phyloP scores from a whole-genome alignment of 805 yeast genomes.

The Candida ponderosae region DNA sequence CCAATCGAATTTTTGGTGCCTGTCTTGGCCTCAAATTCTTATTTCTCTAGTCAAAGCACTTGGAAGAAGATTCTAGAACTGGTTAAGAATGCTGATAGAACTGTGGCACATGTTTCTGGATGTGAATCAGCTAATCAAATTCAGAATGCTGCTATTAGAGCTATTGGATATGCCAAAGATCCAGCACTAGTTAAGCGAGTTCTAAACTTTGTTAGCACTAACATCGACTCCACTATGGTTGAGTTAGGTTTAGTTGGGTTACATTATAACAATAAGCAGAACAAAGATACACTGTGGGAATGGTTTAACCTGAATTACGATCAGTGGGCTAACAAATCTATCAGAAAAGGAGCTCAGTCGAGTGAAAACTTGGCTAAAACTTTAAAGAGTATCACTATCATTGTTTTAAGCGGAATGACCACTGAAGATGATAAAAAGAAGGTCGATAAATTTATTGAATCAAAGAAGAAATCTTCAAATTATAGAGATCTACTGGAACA shows the following conservation, averaged over 20 bases:
- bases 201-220: conserved; percentile 48
- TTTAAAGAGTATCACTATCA: conserved; percentile 27
- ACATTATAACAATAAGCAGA: conserved; percentile 27
- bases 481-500: conserved; percentile 25
- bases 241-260: conserved; percentile 55
- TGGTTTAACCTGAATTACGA: conserved; percentile 52
- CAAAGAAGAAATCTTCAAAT: conserved; percentile 28
- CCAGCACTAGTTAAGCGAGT: conserved; percentile 42
- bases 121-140: conserved; percentile 26
- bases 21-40: conserved; percentile 33
- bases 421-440: conserved; percentile 17
- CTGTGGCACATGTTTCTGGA: conserved; percentile 25
- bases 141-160: conserved; percentile 48
- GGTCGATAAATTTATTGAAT: conserved; percentile 23
- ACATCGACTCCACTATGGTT: conserved; percentile 45
- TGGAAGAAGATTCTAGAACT: conserved; percentile 54
- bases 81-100: conserved; percentile 40
- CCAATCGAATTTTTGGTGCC: conserved; percentile 45
- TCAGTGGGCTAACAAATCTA: conserved; percentile 41
- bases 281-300: conserved; percentile 35
- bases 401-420: conserved; percentile 28
- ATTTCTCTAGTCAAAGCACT: conserved; percentile 32
- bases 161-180: conserved; percentile 42
- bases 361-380: conserved; percentile 39
- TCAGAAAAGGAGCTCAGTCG: conserved; percentile 36